Evolutionary conservation across 2,329 filamentous ascomycete species (phyloP).

Genomic region (Magnaporthales sp.): DNA sequence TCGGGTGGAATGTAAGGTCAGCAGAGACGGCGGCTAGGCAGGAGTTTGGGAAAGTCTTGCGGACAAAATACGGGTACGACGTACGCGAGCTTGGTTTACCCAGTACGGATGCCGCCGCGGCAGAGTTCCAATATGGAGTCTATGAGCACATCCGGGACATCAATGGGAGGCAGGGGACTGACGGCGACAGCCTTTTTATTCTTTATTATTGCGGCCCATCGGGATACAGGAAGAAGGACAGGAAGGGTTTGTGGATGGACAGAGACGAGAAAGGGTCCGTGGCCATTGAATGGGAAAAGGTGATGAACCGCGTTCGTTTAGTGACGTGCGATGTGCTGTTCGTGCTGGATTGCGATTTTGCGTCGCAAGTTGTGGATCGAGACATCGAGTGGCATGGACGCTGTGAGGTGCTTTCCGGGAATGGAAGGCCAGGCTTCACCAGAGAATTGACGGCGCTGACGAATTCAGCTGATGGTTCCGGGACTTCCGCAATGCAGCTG

Average conservation of each 20-base stretch:
- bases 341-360: conserved; percentile 4
- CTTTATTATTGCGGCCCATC: conserved; percentile 3
- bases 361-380: not conserved
- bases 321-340: conserved; percentile 4
- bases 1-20: not conserved
- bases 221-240: conserved; percentile 2
- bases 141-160: conserved; percentile 2
- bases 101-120: not conserved
- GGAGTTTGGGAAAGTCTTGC: not conserved
- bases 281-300: conserved; percentile 1
- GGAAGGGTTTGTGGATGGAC: conserved; percentile 2
- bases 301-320: not conserved
- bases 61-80: not conserved
- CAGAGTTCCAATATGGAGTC: not conserved
- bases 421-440: not conserved
- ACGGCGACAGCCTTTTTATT: not conserved
- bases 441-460: not conserved
- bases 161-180: not conserved
- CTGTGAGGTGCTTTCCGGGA: conserved; percentile 2
- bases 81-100: conserved; percentile 3
- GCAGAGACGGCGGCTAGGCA: not conserved
- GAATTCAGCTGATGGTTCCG: not conserved
- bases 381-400: conserved; percentile 1
- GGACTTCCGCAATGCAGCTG: not conserved
- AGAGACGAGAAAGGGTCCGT: not conserved